phyloP scores from a whole-genome alignment of 768 basidiomycete species.

The Psilocybe sp. region DNA sequence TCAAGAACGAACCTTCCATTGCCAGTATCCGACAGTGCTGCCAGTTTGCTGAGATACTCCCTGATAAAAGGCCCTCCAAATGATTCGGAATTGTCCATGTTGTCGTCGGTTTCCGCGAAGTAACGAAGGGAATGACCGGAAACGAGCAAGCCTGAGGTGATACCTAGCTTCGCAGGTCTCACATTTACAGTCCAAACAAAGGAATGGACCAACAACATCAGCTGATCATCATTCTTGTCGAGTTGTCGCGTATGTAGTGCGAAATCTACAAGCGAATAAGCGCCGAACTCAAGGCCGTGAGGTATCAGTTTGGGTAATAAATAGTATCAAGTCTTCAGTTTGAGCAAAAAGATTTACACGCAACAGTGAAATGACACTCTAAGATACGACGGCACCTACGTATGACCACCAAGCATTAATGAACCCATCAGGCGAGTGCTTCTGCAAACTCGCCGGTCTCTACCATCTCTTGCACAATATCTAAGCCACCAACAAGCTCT shows the following conservation, averaged over 20 bases:
- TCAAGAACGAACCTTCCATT: conserved; percentile 19
- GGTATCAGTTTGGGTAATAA: too few species aligned
- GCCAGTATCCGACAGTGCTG: conserved; percentile 11
- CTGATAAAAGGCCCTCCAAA: background rate
- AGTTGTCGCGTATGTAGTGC: too few species aligned
- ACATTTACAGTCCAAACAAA: background rate
- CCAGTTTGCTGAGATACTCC: background rate
- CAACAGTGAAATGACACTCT: conserved; percentile 1
- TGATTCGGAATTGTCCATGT: too few species aligned
- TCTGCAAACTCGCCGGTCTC: conserved; percentile 75
- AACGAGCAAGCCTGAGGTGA: too few species aligned
- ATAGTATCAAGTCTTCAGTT: too few species aligned
- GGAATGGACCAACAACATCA: background rate
- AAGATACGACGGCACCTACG: conserved; percentile 3
- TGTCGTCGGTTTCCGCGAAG: too few species aligned
- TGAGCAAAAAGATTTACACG: background rate
- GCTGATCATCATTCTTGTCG: too few species aligned
- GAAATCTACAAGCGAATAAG: too few species aligned
- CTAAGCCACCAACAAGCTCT: conserved; percentile 92
- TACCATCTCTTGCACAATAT: conserved; percentile 88
- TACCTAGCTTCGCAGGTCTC: too few species aligned
- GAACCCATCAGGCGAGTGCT: conserved; percentile 19
- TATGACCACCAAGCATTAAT: conserved; percentile 1
- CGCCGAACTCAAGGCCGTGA: too few species aligned
- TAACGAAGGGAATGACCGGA: too few species aligned